Conservation (phyloP, 1,139 yeast genomes). For the Blastobotrys arbuscula region DNA sequence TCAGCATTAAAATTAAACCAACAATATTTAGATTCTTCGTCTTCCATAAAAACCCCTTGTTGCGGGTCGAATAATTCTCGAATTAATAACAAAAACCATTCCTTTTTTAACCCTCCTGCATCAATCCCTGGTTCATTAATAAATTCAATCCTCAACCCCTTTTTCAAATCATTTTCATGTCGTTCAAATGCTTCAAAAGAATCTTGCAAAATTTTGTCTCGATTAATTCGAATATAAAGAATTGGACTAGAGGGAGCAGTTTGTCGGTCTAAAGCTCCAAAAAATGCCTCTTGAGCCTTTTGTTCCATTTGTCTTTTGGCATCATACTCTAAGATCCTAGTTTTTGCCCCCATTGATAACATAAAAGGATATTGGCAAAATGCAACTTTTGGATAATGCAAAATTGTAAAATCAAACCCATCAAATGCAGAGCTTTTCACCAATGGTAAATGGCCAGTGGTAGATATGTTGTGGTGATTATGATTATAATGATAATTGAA, state of each 20-base stretch:
- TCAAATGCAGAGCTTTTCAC: slow-evolving; percentile 8
- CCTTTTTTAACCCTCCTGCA: slow-evolving; percentile 90
- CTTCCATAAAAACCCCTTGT: slow-evolving; percentile 41
- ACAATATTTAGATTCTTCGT: slow-evolving; percentile 62
- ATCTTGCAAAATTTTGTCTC: slow-evolving; percentile 65
- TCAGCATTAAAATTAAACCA: slow-evolving; percentile 59
- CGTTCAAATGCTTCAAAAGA: slow-evolving; percentile 61
- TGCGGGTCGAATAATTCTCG: slow-evolving; percentile 62
- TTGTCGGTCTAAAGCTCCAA: slow-evolving; percentile 61
- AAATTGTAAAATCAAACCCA: slow-evolving; percentile 12
- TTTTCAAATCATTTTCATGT: slow-evolving; percentile 60
- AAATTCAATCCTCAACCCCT: slow-evolving; percentile 72
- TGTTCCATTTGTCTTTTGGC: slow-evolving; percentile 78
- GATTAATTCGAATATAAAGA: slow-evolving; percentile 60
- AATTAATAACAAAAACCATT: slow-evolving; percentile 79
- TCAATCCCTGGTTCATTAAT: slow-evolving; percentile 87
- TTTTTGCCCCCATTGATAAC: slow-evolving; percentile 76
- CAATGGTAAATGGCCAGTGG: neutral
- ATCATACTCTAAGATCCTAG: slow-evolving; percentile 74
- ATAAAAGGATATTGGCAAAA: slow-evolving; percentile 84
- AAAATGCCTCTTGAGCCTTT: slow-evolving; percentile 85
- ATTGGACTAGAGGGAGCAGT: slow-evolving; percentile 55
- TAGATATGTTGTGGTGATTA: neutral
- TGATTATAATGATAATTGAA: slow-evolving; percentile 1
- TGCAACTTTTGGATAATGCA: slow-evolving; percentile 17